Percentiles rank a stretch among this genome's conserved stretches.
Conservation (phyloP, 768 basidiomycete genomes). For the Agaricus bisporus region DNA sequence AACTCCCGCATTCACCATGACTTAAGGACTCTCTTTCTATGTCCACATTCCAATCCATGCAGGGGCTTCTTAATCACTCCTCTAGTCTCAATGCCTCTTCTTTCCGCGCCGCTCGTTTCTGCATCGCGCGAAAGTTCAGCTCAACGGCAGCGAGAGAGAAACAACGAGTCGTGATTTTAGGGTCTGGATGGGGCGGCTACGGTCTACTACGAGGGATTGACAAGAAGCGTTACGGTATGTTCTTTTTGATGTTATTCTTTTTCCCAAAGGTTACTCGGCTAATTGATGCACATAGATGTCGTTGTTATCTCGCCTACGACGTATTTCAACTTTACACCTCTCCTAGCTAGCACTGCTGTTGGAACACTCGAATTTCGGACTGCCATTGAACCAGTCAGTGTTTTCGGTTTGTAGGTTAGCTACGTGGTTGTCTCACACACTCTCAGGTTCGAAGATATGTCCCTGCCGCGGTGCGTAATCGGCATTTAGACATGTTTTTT, state of each 20-base stretch:
- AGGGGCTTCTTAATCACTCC: too few relatives aligned
- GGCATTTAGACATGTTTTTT: neutral
- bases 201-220: conserved; percentile 60
- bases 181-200: conserved; percentile 79
- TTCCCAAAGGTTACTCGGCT: neutral
- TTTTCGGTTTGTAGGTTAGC: neutral
- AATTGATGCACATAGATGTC: conserved; percentile 39
- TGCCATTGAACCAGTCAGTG: conserved; percentile 71
- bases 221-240: conserved; percentile 63
- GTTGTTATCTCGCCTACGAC: conserved; percentile 60
- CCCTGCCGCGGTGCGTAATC: conserved; percentile 44
- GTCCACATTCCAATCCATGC: too few relatives aligned
- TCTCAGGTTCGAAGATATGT: conserved; percentile 48
- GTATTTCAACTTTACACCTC: conserved; percentile 65
- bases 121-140: conserved; percentile 27
- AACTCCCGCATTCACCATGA: too few relatives aligned
- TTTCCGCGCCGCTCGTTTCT: too few relatives aligned
- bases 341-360: conserved; percentile 67
- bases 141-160: conserved; percentile 29
- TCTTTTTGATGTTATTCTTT: conserved; percentile 1
- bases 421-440: neutral
- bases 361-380: conserved; percentile 82
- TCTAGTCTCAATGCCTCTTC: too few relatives aligned
- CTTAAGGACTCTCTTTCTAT: too few relatives aligned
- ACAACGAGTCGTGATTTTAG: conserved; percentile 57